Evolutionary conservation across 176 grass and related monocot species (phyloP).

Genomic region (Puya raimondii): DNA sequence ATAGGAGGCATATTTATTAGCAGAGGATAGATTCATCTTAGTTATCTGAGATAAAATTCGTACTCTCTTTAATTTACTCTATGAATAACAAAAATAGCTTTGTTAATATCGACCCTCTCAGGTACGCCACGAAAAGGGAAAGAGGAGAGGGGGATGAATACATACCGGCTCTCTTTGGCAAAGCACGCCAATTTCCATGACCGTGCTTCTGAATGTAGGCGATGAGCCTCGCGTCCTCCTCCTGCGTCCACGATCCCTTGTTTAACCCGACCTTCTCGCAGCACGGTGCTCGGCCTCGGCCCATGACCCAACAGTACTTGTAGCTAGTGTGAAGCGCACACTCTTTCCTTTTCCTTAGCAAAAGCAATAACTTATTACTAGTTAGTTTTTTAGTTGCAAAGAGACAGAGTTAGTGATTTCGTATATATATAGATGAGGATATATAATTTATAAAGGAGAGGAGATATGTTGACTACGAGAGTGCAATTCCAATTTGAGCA

Average conservation of each 20-base stretch:
- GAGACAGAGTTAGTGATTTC: no score
- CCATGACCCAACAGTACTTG: neutral
- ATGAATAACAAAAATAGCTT: no score
- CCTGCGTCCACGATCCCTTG: constrained; percentile 31
- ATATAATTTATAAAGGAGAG: no score
- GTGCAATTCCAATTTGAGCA: no score
- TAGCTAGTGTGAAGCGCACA: constrained; percentile 8
- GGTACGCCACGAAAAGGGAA: neutral
- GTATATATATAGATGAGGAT: no score
- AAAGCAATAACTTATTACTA: neutral
- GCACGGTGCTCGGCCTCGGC: constrained; percentile 30
- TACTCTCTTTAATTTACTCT: no score
- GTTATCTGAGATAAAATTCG: neutral
- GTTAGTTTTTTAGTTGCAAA: constrained; percentile 4
- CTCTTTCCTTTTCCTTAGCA: neutral
- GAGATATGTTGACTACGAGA: no score
- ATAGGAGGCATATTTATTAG: no score
- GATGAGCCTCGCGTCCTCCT: constrained; percentile 26
- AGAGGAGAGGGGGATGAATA: constrained; percentile 2
- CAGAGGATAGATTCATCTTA: neutral
- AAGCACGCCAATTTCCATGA: constrained; percentile 28
- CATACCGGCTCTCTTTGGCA: constrained; percentile 28
- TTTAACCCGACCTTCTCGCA: constrained; percentile 30
- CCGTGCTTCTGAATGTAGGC: constrained; percentile 29
- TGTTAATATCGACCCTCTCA: no score